A percentile compares a stretch with the other conserved stretches of the same genome.
Evolutionary conservation across 225 moss, liverwort and hornwort species (phyloP).

Genomic region (Pseudisothecium myosuroides): DNA sequence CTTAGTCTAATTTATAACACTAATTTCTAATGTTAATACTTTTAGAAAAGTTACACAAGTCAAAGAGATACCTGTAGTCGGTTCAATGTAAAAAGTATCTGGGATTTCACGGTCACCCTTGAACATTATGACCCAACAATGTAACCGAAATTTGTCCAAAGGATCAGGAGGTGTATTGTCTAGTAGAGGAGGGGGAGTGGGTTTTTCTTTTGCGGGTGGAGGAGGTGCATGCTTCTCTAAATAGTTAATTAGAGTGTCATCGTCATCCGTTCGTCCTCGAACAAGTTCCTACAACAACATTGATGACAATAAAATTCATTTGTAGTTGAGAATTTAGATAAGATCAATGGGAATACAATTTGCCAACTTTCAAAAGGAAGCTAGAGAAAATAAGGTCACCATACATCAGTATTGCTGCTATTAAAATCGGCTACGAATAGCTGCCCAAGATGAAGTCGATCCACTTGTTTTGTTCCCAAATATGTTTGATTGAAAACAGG

Average conservation of each 20-base stretch:
- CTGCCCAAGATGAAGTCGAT: neutral
- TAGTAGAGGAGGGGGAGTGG: neutral
- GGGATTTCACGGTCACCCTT: constrained; percentile 47
- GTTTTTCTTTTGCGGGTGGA: neutral
- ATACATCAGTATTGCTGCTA: constrained; percentile 18
- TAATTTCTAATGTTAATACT: neutral
- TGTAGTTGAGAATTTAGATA: neutral
- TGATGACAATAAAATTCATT: neutral
- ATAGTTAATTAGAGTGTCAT: constrained; percentile 25
- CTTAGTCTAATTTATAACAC: neutral
- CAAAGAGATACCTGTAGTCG: constrained; percentile 31
- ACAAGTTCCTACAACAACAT: neutral
- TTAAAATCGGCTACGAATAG: constrained; percentile 29
- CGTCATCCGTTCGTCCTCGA: constrained; percentile 19
- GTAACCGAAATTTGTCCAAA: constrained; percentile 14
- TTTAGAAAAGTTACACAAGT: neutral
- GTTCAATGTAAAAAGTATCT: constrained; percentile 57
- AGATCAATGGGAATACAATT: neutral
- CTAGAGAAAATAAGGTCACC: neutral
- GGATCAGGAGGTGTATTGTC: neutral
- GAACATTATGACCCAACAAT: constrained; percentile 57
- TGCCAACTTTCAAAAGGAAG: neutral
- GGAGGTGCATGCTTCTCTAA: constrained; percentile 17
- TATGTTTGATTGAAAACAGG: constrained; percentile 20
- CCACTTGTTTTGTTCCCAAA: constrained; percentile 9